Evolutionary conservation across 2,329 filamentous ascomycete species (phyloP), one percentile per base, ranked within the genome.

Genomic region (Penicillium sp.): DNA sequence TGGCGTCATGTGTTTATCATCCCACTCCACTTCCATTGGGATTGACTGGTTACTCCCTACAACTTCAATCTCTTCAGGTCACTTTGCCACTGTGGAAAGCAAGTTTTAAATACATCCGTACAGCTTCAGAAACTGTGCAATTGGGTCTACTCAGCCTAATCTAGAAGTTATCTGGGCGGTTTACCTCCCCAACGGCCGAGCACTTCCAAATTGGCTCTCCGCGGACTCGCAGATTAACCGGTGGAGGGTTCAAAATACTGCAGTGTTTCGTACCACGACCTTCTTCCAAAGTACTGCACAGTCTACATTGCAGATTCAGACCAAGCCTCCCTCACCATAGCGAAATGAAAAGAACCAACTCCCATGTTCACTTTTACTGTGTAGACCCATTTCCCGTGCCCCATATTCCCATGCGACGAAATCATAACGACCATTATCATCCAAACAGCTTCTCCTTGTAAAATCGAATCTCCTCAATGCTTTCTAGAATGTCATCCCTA

Each of bases 401-500:
- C 37, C 16, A 38, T 7, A 29, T 16, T 11, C 12, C 28, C 25
- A 45, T 38, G 31, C 13, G 38, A 38, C n/a, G 42, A 16, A 30
- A 43, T 30, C 27, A 25, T 25, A 22, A 14, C 42, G 38, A 33
- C 18, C n/a, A n/a, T n/a, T 13, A 45, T 45, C 42, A 45, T 27
- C 37, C 63, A 67, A 95, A 95, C 47, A 95, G 80, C 14, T 74
- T 75, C 52, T 85, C 76, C 62, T 81, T 82, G 70, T 95, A 97
- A 67, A 87, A 96, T 62, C 76, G 82, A 46, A 92, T 92, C 75
- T 99, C 93, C 48, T 81, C 85, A 55, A 99, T 96, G 71, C 92
- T 97, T 75, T 99, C 93, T 53, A 96, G 70, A 50, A 99, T 95
- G 70, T 99, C 93, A 47, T 89, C 83, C 61, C 80, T 83, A 0